These are phyloP conservation scores for Desmodesmus armatus DNA, from an alignment of 139 green algal genomes.

Conservation along the genomic window DNA sequence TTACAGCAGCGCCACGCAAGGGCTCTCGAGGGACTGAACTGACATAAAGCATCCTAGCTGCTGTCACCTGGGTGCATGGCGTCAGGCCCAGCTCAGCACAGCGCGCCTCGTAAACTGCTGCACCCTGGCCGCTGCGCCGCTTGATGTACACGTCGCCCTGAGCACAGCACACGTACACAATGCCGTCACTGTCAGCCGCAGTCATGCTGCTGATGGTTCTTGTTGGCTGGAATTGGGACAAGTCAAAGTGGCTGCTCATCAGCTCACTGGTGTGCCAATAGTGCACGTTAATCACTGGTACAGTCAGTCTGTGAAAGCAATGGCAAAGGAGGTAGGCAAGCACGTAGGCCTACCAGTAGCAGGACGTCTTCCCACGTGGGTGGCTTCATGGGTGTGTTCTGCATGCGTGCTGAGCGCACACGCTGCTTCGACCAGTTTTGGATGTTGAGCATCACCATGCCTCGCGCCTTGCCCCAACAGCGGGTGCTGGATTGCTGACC, in stretches of 20 bases:
- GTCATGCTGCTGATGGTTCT: too few species aligned
- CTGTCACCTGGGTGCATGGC: slow-evolving; percentile 61
- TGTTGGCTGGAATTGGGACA: too few species aligned
- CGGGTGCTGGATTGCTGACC: neutral
- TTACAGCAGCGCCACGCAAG: too few species aligned
- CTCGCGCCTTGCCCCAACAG: neutral
- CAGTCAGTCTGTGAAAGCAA: too few species aligned
- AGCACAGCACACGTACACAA: neutral
- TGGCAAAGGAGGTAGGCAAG: too few species aligned
- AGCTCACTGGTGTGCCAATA: too few species aligned
- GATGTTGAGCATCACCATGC: slow-evolving; percentile 29
- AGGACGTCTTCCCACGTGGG: slow-evolving; percentile 38
- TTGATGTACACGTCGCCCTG: slow-evolving; percentile 36
- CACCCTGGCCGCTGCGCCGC: neutral
- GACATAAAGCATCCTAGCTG: neutral
- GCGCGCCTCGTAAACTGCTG: slow-evolving; percentile 35
- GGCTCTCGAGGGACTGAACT: too few species aligned
- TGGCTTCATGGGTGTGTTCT: slow-evolving; percentile 15
- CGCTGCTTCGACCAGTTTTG: slow-evolving; percentile 26
- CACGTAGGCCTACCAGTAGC: too few species aligned
- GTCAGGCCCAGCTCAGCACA: slow-evolving; percentile 65
- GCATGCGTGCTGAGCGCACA: neutral
- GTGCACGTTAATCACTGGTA: too few species aligned
- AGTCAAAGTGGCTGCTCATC: too few species aligned
- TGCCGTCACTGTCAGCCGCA: too few species aligned